Evolutionary conservation across 164 flowering plant genomes (phyloP), one percentile per base, ranked within the genome.

Genomic region (Euptelea pleiosperma): DNA sequence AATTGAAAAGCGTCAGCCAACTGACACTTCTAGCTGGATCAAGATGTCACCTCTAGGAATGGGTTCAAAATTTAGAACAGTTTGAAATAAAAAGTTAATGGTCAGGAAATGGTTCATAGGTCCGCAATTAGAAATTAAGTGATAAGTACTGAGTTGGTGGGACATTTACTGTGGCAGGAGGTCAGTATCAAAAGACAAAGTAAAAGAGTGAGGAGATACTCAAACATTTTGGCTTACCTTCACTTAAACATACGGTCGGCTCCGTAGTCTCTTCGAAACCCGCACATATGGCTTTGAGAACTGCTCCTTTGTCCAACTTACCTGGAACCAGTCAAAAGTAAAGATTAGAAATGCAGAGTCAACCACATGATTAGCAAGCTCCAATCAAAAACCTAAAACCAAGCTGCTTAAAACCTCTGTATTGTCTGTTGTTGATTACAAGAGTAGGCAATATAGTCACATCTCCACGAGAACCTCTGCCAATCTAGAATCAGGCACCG

Each of bases 371-470:
- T 11, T 8, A 37, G 5, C 1, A 29, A 26, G 12, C 7, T 16
- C n/a, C 37, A 29, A 16, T 9, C 15, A 43, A 24, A 42, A 33
- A 24, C 8, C 44, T 54, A 21, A 18, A 25, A 46, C 28, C 30
- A n/a, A 54, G 12, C 12, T 21, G 37, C 24, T 37, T 40, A 67
- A 57, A 33, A 87, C 98, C 97, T 87, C 97, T 81, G 57, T 89
- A 93, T 67, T 93, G 96, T 64, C 96, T 75, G 62, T 81, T 76
- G 72, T 89, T 93, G 49, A 93, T 80, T 4, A 93, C 86, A 69
- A 93, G 97, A 55, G 98, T 93, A 15, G 98, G 98, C 74, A 93
- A 73, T 61, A 90, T 93, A 42, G 98, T 93, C 47, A 93, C 97
- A 74, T 90, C 97, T 56, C 98, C 97, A 34, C 97, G 88, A 22